A percentile compares a stretch with the other conserved stretches of the same genome.
Evolutionary conservation across 352 stramenopile genomes (phyloP).

Genomic region (Pythium dissotocum): DNA sequence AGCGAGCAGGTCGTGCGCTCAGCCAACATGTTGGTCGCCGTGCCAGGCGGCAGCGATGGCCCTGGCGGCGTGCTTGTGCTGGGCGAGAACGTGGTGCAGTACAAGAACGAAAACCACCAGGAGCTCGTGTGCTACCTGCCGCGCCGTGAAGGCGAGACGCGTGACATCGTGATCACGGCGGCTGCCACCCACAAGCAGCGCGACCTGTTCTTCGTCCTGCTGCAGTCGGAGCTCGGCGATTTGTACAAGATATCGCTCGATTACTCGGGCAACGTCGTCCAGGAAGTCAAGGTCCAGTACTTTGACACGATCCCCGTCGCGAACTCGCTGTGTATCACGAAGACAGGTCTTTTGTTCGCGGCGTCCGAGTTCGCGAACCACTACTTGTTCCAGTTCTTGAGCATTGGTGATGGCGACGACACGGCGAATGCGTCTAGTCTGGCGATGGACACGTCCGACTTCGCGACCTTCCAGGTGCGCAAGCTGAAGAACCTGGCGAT

Average conservation of each 20-base stretch:
- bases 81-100: conserved; percentile 96
- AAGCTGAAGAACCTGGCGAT: conserved; percentile 90
- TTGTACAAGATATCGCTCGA: conserved; percentile 97
- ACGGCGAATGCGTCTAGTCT: conserved; percentile 73
- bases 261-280: conserved; percentile 78
- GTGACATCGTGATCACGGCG: conserved; percentile 92
- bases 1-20: conserved; percentile 85
- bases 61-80: conserved; percentile 95
- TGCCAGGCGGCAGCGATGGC: conserved; percentile 80
- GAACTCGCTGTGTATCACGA: conserved; percentile 96
- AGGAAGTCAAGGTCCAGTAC: conserved; percentile 90
- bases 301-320: conserved; percentile 97
- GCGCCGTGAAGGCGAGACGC: conserved; percentile 69
- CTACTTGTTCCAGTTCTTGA: conserved; percentile 97
- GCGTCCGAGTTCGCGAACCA: conserved; percentile 98
- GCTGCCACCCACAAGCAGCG: conserved; percentile 93
- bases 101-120: conserved; percentile 94
- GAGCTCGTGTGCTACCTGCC: conserved; percentile 77
- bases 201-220: conserved; percentile 97
- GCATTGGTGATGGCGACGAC: conserved; percentile 92
- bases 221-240: conserved; percentile 98
- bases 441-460: conserved; percentile 63
- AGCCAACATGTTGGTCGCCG: conserved; percentile 94
- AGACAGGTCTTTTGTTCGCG: conserved; percentile 96
- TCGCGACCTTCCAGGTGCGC: conserved; percentile 70